Percentiles rank a stretch among this genome's conserved stretches.
These are phyloP conservation scores for Lactarius tabidus DNA, from an alignment of 768 basidiomycete genomes.

Conservation along the genomic window DNA sequence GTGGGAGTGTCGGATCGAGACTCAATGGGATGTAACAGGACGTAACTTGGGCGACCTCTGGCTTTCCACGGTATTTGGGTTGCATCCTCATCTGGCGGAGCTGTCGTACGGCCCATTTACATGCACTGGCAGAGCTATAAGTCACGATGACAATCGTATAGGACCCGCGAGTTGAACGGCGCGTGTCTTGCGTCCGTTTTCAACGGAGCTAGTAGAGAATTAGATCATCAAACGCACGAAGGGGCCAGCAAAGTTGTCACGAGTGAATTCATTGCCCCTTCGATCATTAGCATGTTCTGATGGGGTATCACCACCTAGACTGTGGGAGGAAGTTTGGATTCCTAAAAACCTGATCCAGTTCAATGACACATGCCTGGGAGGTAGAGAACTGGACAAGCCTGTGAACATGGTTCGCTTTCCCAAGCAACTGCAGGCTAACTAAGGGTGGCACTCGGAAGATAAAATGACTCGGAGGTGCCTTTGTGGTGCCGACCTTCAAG, in stretches of 20 bases:
- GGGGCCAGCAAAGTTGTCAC: neutral
- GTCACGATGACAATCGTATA: neutral
- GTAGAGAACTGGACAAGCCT: neutral
- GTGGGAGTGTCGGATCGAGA: neutral
- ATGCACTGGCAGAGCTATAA: neutral
- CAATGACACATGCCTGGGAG: neutral
- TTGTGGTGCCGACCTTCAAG: neutral
- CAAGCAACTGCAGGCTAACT: too few relatives aligned
- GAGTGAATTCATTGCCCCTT: neutral
- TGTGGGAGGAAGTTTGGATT: neutral
- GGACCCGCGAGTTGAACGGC: neutral
- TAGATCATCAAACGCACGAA: neutral
- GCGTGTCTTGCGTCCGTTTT: neutral
- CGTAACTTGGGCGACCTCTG: neutral
- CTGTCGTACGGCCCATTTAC: neutral
- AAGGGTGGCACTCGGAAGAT: neutral
- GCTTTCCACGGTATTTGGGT: neutral
- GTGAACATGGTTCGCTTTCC: too few relatives aligned
- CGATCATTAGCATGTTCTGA: too few relatives aligned
- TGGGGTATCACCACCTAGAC: too few relatives aligned
- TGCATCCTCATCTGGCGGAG: neutral
- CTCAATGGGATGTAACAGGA: neutral
- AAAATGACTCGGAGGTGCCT: neutral
- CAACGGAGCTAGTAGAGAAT: neutral
- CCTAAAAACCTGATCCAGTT: neutral